phyloP scores from a whole-genome alignment of 73 alveolate genomes.

The Effrenium voratum region DNA sequence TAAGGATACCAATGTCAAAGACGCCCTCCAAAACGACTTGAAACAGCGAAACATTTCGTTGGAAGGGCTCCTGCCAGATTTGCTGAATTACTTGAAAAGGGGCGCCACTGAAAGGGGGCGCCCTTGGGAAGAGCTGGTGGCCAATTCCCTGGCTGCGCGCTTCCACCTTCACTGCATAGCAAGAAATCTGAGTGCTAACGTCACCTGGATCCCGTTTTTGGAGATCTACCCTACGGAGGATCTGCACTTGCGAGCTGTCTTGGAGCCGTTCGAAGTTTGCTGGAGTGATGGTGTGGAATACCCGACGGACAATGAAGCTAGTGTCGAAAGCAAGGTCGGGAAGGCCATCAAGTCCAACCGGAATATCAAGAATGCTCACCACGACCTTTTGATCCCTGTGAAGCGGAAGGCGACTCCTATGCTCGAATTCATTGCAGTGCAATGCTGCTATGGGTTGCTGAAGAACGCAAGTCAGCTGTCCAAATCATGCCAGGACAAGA shows the following conservation, averaged over 20 bases:
- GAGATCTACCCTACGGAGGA: conserved; percentile 49
- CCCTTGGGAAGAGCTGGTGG: conserved; percentile 62
- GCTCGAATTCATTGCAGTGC: conserved; percentile 44
- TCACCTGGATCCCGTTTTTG: conserved; percentile 36
- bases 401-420: conserved; percentile 1
- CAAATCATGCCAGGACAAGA: conserved; percentile 47
- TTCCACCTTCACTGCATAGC: conserved; percentile 27
- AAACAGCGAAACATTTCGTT: conserved; percentile 7
- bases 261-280: conserved; percentile 60
- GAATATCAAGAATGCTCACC: conserved; percentile 46
- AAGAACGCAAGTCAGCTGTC: conserved; percentile 24
- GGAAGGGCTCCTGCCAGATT: conserved; percentile 53
- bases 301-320: conserved; percentile 37
- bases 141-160: conserved; percentile 56
- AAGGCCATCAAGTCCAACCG: conserved; percentile 32
- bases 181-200: background rate
- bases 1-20: background rate
- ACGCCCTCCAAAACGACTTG: background rate
- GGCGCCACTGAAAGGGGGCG: conserved; percentile 35
- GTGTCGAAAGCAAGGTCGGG: conserved; percentile 46
- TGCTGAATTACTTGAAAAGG: background rate
- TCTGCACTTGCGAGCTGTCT: background rate
- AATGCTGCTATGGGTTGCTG: conserved; percentile 40
- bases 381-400: conserved; percentile 43
- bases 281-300: conserved; percentile 58